A percentile compares a stretch with the other conserved stretches of the same genome.
These are phyloP conservation scores for Mortierella sp. DNA, from an alignment of 371 early-diverging fungal genomes.

Conservation along the genomic window DNA sequence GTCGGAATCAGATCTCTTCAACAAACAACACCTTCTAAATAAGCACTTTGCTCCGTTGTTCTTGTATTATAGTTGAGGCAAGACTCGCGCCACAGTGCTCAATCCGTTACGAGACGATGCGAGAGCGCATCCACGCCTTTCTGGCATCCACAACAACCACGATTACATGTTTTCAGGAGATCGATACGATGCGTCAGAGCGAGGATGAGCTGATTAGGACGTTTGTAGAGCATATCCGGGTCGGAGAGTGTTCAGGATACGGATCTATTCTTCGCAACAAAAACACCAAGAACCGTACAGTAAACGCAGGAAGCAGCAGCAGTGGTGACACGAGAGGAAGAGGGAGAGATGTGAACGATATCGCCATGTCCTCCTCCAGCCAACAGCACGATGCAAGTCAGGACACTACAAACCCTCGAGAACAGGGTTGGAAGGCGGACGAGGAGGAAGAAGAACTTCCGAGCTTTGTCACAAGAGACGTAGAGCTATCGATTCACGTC, in stretches of 20 bases:
- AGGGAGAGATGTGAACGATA: background rate
- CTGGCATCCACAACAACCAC: background rate
- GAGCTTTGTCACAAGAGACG: conserved; percentile 5
- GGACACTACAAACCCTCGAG: background rate
- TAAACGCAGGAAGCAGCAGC: background rate
- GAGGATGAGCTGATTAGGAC: conserved; percentile 12
- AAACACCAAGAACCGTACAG: background rate
- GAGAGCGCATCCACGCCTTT: conserved; percentile 18
- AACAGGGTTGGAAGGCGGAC: background rate
- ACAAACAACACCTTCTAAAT: background rate
- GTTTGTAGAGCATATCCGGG: conserved; percentile 30
- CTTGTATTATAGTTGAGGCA: conserved; percentile 31
- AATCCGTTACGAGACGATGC: conserved; percentile 6
- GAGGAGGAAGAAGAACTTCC: background rate
- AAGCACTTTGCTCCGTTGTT: background rate
- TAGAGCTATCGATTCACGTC: conserved; percentile 52
- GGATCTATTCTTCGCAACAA: conserved; percentile 7
- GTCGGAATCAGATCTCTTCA: background rate
- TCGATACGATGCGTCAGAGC: background rate
- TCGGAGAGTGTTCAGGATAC: conserved; percentile 31
- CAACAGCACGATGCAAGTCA: background rate
- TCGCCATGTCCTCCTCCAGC: background rate
- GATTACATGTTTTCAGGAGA: conserved; percentile 17
- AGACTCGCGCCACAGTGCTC: conserved; percentile 35
- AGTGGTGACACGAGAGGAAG: background rate